Evolutionary conservation across 1,284 basidiomycete genomes (phyloP).

Genomic region (Cystobasidium sp.): DNA sequence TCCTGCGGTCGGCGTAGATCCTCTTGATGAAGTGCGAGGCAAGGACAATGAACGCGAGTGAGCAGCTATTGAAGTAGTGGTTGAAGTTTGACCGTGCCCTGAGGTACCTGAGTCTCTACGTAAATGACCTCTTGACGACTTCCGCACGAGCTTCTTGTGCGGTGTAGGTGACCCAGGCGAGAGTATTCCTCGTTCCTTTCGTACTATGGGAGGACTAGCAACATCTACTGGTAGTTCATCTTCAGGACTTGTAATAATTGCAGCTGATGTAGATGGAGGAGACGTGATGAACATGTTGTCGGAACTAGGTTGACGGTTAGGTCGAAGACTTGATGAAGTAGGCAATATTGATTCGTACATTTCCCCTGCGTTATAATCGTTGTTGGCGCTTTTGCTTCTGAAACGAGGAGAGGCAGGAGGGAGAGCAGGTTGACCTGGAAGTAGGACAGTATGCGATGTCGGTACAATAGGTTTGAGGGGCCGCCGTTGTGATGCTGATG

Average conservation of each 20-base stretch:
- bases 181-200: neutral
- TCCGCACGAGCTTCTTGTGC: constrained; percentile 18
- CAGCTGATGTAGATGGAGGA: neutral
- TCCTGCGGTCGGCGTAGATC: neutral
- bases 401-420: neutral
- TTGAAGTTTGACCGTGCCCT: neutral
- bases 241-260: neutral
- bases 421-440: constrained; percentile 1
- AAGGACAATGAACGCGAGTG: constrained; percentile 30
- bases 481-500: neutral
- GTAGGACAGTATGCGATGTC: neutral
- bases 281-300: neutral
- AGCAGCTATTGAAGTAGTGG: neutral
- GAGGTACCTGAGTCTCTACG: constrained; percentile 20
- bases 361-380: neutral
- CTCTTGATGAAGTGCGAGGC: neutral
- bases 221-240: neutral
- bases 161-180: neutral
- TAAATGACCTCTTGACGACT: constrained; percentile 18
- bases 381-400: neutral
- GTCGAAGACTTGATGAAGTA: neutral
- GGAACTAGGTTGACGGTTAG: neutral
- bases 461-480: neutral
- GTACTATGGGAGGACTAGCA: neutral
- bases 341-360: constrained; percentile 11